Percentiles rank a stretch among this genome's conserved stretches.
These are phyloP conservation scores for Naegleria gruberi DNA, from an alignment of 208 protist genomes.

Conservation along the genomic window DNA sequence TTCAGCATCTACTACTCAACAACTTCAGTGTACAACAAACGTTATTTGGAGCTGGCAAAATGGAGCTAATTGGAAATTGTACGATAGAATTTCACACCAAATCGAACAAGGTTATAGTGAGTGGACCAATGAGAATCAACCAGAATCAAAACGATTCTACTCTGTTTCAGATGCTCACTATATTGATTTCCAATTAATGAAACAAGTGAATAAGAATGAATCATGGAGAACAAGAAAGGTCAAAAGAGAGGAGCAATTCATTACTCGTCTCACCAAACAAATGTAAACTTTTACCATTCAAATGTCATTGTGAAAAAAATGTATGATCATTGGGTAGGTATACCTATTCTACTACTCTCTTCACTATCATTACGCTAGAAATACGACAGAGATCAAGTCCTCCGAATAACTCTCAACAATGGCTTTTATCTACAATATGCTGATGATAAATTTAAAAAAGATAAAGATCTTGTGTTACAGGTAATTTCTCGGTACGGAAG, in stretches of 20 bases:
- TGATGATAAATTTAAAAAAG: too few relatives aligned
- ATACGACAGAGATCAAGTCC: too few relatives aligned
- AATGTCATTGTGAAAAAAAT: too few relatives aligned
- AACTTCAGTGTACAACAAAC: neutral
- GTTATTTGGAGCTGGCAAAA: neutral
- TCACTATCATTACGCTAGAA: too few relatives aligned
- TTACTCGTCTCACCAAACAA: neutral
- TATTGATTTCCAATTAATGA: neutral
- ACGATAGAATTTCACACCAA: neutral
- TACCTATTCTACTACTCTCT: too few relatives aligned
- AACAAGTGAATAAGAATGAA: neutral
- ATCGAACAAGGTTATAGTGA: neutral
- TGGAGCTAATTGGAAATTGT: neutral
- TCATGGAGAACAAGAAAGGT: neutral
- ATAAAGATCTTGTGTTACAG: too few relatives aligned
- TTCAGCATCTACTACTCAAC: neutral
- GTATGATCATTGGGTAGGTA: too few relatives aligned
- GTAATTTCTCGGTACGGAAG: too few relatives aligned
- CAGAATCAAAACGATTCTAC: neutral
- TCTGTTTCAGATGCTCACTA: neutral
- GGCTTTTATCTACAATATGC: too few relatives aligned
- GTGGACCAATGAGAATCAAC: neutral
- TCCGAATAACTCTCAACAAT: too few relatives aligned
- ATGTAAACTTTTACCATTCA: too few relatives aligned
- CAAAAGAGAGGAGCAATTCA: neutral